Base-by-base conservation (phyloP, 2,329 filamentous ascomycete species). In the Aspergillus phoenicis region DNA sequence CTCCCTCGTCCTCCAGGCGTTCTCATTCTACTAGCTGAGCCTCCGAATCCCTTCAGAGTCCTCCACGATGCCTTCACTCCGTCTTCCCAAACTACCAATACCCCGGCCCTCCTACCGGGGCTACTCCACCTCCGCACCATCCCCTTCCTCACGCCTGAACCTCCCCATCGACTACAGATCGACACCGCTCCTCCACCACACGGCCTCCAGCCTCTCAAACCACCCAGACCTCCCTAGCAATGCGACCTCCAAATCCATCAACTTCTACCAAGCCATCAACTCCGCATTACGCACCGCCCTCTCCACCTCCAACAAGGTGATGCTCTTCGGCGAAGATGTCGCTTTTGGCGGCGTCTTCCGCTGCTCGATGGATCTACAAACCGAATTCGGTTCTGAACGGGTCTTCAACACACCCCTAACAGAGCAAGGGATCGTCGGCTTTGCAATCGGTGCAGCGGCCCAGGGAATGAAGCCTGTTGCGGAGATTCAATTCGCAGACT, bases 401-500 rank as follows among this genome's bases (percentile, higher is more conserved):
- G 93, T 99, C 36, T 99, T 99, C 83, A 98, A 99, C 78, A 98
- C 93, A 17, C 95, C 95, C 0, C 79, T 99, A 67, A 91, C 89
- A 36, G 95, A 99, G 75, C 95, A 98, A 77, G 95, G 94, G 1
- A 94, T 99, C 66, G 85, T 96, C 61, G 95, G 95, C 0, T 98
- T 98, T 72, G 95, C 89, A 10, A 93, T 98, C 67, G 95, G 95
- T 2, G 87, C 89, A 38, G 93, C 94, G 0, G 91, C 91, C 6
- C 90, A 97, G 79, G 94, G 94, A 24, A 93, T 97, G 90, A 89
- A 90, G 60, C 92, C 95, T 0, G 86, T 98, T 24, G 94, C 94
- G 0, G 95, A 99, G 80, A 93, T 97, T 58, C 93, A 97, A 75
- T 97, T 97, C 72, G 93, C 93, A 61, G 93, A 97, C 74, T 97